Percentiles rank a stretch among this genome's conserved stretches.
Evolutionary conservation across 176 grass and related monocot genomes (phyloP).

Genomic region (Paspalum notatum): DNA sequence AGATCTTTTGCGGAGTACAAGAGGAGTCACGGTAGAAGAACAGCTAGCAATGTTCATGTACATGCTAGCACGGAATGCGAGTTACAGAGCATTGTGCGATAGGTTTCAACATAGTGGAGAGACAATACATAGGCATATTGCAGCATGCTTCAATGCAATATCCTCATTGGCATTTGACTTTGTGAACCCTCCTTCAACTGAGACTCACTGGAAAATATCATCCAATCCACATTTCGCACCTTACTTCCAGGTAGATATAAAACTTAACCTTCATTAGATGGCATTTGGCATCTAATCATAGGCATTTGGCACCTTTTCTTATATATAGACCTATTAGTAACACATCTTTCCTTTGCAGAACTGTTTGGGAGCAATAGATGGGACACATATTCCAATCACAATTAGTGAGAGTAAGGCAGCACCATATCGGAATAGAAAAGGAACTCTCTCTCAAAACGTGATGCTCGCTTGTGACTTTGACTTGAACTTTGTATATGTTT

Average conservation of each 20-base stretch:
- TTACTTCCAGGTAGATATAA: not conserved
- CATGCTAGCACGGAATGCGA: too few relatives aligned
- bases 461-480: not conserved
- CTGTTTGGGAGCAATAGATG: not conserved
- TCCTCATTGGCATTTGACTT: not conserved
- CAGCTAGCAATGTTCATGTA: too few relatives aligned
- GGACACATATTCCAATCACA: not conserved
- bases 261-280: too few relatives aligned
- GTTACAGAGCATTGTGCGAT: not conserved
- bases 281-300: too few relatives aligned
- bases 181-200: not conserved
- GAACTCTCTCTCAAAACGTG: not conserved
- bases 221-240: not conserved
- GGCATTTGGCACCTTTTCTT: too few relatives aligned
- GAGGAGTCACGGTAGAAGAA: too few relatives aligned
- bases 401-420: not conserved
- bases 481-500: not conserved
- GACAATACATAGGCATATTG: constrained; percentile 4
- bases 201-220: not conserved
- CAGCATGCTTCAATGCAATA: not conserved
- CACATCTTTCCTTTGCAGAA: too few relatives aligned
- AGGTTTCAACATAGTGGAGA: not conserved
- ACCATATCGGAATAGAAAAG: not conserved
- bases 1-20: too few relatives aligned
- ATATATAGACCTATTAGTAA: too few relatives aligned